Conservation (phyloP, 1,284 basidiomycete genomes). For the Cryptococcus sp. region DNA sequence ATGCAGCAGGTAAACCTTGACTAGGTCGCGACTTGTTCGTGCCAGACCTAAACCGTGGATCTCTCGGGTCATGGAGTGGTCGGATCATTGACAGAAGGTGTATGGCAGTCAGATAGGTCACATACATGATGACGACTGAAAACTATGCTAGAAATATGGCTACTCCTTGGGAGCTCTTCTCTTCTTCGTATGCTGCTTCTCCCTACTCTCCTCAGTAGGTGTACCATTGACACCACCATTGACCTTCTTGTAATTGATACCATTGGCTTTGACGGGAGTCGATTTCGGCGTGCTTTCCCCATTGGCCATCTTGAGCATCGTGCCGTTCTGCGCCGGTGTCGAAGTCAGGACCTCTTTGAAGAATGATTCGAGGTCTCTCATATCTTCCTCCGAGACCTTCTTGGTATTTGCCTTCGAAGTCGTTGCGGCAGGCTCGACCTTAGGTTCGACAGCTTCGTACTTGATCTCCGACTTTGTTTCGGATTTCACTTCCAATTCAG, state of each 20-base stretch:
- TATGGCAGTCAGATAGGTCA: too few relatives aligned
- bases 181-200: neutral
- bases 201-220: neutral
- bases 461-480: conserved; percentile 1
- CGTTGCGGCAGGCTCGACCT: neutral
- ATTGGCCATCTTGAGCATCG: too few relatives aligned
- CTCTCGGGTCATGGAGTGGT: too few relatives aligned
- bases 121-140: too few relatives aligned
- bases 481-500: neutral
- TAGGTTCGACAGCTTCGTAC: conserved; percentile 7
- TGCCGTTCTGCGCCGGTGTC: too few relatives aligned
- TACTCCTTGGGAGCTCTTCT: neutral
- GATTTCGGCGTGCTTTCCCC: neutral
- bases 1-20: too few relatives aligned
- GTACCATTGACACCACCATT: neutral
- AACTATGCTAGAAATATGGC: neutral
- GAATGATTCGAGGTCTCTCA: conserved; percentile 26
- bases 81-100: too few relatives aligned
- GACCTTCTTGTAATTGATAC: neutral
- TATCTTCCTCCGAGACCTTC: conserved; percentile 20
- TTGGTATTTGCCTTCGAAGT: neutral
- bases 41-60: too few relatives aligned
- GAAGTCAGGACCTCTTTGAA: conserved; percentile 18
- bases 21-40: too few relatives aligned
- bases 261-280: neutral